Evolutionary conservation across 805 yeast genomes (phyloP).

Genomic region (Wickerhamiella cacticola): DNA sequence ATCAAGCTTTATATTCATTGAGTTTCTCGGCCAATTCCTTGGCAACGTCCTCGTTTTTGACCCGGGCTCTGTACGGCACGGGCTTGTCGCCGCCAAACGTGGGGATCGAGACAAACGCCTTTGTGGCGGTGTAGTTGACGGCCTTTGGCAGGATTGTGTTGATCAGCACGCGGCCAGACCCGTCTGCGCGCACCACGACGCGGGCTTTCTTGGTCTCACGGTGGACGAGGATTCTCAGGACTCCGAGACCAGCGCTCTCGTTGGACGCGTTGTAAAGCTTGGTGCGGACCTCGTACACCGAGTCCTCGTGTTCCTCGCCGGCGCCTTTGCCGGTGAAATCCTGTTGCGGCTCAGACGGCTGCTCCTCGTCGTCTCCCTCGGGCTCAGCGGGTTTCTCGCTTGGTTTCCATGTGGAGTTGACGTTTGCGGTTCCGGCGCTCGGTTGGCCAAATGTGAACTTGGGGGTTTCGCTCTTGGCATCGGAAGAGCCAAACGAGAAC

Average conservation of each 20-base stretch:
- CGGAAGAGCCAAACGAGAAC: slow-evolving; percentile 17
- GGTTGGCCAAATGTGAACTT: slow-evolving; percentile 16
- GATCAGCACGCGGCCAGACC: slow-evolving; percentile 65
- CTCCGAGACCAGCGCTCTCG: slow-evolving; percentile 57
- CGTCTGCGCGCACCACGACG: slow-evolving; percentile 75
- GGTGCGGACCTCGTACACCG: slow-evolving; percentile 51
- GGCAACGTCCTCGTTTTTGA: slow-evolving; percentile 48
- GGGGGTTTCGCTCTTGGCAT: neutral
- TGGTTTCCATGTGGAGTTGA: slow-evolving; percentile 19
- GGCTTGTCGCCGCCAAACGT: slow-evolving; percentile 45
- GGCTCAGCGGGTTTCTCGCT: slow-evolving; percentile 20
- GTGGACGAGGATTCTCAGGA: slow-evolving; percentile 56
- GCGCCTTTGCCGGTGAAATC: slow-evolving; percentile 45
- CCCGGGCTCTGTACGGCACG: slow-evolving; percentile 58
- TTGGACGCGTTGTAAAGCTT: slow-evolving; percentile 48
- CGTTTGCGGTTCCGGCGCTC: slow-evolving; percentile 4
- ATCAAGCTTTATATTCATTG: slow-evolving; percentile 9
- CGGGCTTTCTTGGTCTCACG: slow-evolving; percentile 52
- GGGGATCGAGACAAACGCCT: slow-evolving; percentile 57
- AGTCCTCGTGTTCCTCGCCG: slow-evolving; percentile 77
- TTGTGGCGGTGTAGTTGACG: slow-evolving; percentile 47
- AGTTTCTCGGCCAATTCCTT: slow-evolving; percentile 17
- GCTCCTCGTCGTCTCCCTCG: slow-evolving; percentile 35
- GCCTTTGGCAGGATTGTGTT: slow-evolving; percentile 51
- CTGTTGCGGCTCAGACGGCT: slow-evolving; percentile 25